Evolutionary conservation across 306 rosid genomes (phyloP), one percentile per base, ranked within the genome.

Genomic region (Luffa aegyptiaca): DNA sequence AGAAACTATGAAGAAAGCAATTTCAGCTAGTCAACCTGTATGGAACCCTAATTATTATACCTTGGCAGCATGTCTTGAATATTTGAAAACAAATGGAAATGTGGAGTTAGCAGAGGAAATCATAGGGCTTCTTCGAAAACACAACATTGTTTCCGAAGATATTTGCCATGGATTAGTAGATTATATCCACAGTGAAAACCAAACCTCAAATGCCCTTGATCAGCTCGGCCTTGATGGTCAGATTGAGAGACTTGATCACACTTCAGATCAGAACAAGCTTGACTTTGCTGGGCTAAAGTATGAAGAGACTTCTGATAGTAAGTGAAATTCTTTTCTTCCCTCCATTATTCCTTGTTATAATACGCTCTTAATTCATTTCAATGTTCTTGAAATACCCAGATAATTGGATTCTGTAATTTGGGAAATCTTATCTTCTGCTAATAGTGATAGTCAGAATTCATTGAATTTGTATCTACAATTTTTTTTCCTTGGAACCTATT

Each of bases 41-140:
- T 66, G 86, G 88, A 85, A 63, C 80, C 86, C 84, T 51, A 39
- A 44, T 80, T 78, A 56, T 45, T 17, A 14, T 21, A 84, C 78
- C 31, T 79, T 89, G 68, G 81, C 79, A 75, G 82, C 82, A 41
- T 89, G 93, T 79, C 77, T 93, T 55, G 85, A 89, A 46, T 83
- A 84, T 83, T 80, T 87, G 87, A 93, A 93, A 86, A 89, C 73
- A 66, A 85, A 88, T 71, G 88, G 80, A 64, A 84, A 91, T 53
- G 48, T 82, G 79, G 90, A 87, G 46, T 82, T 35, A 4, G 90
- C 90, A 4, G 76, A 83, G 69, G 90, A 93, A 78, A 76, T 89
- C 35, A 45, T 88, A 5, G 77, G 81, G 49, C 81, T 85, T 41
- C 75, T 84, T 56, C 49, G 49, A 79, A 85, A 89, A 45, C 37